Conservation (phyloP, 2,329 filamentous ascomycete genomes). For the Sphaerulina musiva region DNA sequence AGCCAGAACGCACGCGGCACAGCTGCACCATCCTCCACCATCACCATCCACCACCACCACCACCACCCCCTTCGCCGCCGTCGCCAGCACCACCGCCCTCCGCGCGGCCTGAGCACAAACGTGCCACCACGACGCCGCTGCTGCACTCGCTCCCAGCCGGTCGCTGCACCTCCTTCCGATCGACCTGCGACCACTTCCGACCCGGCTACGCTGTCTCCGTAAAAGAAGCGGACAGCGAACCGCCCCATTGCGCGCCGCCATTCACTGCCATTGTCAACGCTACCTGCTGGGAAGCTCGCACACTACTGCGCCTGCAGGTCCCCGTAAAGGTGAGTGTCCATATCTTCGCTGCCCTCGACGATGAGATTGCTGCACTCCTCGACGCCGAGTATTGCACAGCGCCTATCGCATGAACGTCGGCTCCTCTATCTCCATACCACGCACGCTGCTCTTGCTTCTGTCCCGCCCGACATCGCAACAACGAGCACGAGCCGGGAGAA, state of each 20-base stretch:
- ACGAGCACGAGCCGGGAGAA: not conserved
- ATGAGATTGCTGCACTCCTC: not conserved
- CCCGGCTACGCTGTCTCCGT: not conserved
- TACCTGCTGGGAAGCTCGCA: not conserved
- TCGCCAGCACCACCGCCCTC: not conserved
- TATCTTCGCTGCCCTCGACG: not conserved
- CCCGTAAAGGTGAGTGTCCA: conserved; percentile 1
- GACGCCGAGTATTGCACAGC: not conserved
- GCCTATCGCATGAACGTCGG: no score
- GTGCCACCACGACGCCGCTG: not conserved
- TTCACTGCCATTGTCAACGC: not conserved
- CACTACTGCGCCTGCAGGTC: not conserved
- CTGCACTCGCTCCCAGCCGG: not conserved
- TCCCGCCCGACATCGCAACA: not conserved
- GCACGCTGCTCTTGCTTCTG: not conserved
- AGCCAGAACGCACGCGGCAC: not conserved
- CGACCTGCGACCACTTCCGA: not conserved
- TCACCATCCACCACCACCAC: not conserved
- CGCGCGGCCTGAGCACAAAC: not conserved
- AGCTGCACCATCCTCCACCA: not conserved
- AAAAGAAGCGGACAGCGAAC: conserved; percentile 1
- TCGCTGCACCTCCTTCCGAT: not conserved
- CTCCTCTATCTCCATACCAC: not conserved
- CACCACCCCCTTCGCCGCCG: not conserved
- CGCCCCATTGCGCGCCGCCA: conserved; percentile 3